phyloP scores from a whole-genome alignment of 768 basidiomycete species.

The Terana coerulea region DNA sequence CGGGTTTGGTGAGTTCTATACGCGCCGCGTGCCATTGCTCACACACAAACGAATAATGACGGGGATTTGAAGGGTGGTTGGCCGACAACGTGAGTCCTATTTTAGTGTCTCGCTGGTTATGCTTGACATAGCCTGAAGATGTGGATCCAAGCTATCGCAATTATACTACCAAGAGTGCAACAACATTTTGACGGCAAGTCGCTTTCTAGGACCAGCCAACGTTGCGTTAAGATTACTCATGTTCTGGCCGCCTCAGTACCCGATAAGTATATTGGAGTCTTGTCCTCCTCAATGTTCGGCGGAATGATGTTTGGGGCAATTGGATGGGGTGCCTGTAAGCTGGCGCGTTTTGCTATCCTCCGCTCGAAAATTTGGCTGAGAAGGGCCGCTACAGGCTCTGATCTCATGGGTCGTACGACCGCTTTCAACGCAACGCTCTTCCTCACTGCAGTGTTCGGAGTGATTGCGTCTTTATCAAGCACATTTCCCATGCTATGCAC shows the following conservation, averaged over 20 bases:
- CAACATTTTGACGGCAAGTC: slow-evolving; percentile 72
- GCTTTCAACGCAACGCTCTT: slow-evolving; percentile 94
- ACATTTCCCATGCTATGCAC: slow-evolving; percentile 70
- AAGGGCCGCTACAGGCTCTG: slow-evolving; percentile 68
- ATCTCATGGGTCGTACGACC: slow-evolving; percentile 80
- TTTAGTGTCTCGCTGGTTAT: slow-evolving; percentile 2
- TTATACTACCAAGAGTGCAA: slow-evolving; percentile 95
- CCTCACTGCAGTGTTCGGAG: slow-evolving; percentile 86
- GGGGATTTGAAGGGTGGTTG: slow-evolving; percentile 66
- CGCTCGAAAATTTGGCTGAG: not conserved
- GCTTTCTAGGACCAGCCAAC: slow-evolving; percentile 5
- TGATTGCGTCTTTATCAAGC: slow-evolving; percentile 69
- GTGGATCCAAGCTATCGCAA: slow-evolving; percentile 91
- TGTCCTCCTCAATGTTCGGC: slow-evolving; percentile 87
- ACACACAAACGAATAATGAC: not conserved
- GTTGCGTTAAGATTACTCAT: not conserved
- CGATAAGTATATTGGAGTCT: slow-evolving; percentile 70
- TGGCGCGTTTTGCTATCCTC: not conserved
- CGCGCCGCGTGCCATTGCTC: not conserved
- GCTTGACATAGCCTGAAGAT: slow-evolving; percentile 52
- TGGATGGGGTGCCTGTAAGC: slow-evolving; percentile 86
- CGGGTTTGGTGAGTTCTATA: slow-evolving; percentile 69
- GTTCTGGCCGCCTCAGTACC: slow-evolving; percentile 54
- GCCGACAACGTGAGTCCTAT: slow-evolving; percentile 74
- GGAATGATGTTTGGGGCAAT: slow-evolving; percentile 98